A percentile compares a stretch with the other conserved stretches of the same genome.
These are phyloP conservation scores for Entomortierella lignicola DNA, from an alignment of 192 early-diverging fungal genomes.

Conservation along the genomic window DNA sequence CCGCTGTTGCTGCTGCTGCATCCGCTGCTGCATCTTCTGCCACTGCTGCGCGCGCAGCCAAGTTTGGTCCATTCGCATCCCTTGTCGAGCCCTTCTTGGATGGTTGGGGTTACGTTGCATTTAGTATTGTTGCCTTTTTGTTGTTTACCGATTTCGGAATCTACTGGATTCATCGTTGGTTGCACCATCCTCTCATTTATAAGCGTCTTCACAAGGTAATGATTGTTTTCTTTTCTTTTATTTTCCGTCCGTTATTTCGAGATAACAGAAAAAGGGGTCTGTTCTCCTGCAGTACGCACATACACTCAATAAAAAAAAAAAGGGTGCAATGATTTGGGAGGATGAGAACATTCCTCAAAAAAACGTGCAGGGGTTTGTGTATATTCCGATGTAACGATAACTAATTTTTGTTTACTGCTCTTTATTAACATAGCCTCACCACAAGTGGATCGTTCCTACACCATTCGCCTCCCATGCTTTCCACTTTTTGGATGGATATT, in stretches of 20 bases:
- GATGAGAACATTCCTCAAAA: not conserved
- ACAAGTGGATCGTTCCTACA: slow-evolving; percentile 83
- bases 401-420: not conserved
- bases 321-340: too few species aligned
- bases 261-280: not conserved
- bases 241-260: not conserved
- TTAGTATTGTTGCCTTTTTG: slow-evolving; percentile 81
- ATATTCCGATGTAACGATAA: not conserved
- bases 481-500: slow-evolving; percentile 93
- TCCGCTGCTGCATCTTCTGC: slow-evolving; percentile 4
- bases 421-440: slow-evolving; percentile 53
- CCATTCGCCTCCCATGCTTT: slow-evolving; percentile 97
- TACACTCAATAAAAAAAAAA: too few species aligned
- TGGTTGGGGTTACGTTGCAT: slow-evolving; percentile 78
- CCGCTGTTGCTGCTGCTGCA: slow-evolving; percentile 21
- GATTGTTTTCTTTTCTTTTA: too few species aligned
- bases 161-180: slow-evolving; percentile 96
- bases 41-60: slow-evolving; percentile 20
- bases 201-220: slow-evolving; percentile 86
- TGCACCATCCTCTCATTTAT: slow-evolving; percentile 93
- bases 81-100: slow-evolving; percentile 42
- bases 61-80: slow-evolving; percentile 29
- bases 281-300: too few species aligned
- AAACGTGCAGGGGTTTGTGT: too few species aligned
- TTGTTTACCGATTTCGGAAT: slow-evolving; percentile 94